These are phyloP conservation scores for Heliosperma pusillum DNA, from an alignment of 148 eudicot genomes.

Conservation along the genomic window DNA sequence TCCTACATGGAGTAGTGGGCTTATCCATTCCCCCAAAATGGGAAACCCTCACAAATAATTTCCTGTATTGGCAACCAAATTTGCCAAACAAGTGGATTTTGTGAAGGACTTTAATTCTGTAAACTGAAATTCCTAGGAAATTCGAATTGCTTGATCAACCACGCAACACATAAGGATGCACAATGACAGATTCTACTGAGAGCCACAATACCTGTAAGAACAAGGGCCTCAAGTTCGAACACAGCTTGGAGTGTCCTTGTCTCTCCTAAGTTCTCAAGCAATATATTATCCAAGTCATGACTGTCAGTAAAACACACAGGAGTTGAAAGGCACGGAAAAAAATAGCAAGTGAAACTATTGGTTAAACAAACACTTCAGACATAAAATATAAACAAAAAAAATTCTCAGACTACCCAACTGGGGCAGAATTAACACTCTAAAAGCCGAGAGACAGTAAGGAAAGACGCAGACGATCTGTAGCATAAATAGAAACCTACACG, in stretches of 20 bases:
- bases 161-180: not conserved
- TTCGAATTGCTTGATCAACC: not conserved
- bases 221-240: slow-evolving; percentile 94
- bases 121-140: not conserved
- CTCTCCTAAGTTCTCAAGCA: slow-evolving; percentile 91
- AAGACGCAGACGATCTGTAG: slow-evolving; percentile 1
- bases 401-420: not conserved
- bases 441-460: not conserved
- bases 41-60: no score
- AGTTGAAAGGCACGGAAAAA: not conserved
- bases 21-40: no score
- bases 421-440: not conserved
- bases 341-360: not conserved
- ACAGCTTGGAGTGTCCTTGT: slow-evolving; percentile 91
- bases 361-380: not conserved
- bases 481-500: slow-evolving; percentile 48
- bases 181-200: not conserved
- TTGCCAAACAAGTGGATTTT: no score
- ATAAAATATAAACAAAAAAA: not conserved
- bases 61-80: no score
- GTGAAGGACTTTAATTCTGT: no score
- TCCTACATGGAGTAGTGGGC: no score
- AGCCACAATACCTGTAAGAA: slow-evolving; percentile 69
- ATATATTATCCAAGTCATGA: slow-evolving; percentile 95
- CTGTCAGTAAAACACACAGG: slow-evolving; percentile 35